phyloP scores from a whole-genome alignment of 306 rosid genomes.

The Gastrolobium villosum region DNA sequence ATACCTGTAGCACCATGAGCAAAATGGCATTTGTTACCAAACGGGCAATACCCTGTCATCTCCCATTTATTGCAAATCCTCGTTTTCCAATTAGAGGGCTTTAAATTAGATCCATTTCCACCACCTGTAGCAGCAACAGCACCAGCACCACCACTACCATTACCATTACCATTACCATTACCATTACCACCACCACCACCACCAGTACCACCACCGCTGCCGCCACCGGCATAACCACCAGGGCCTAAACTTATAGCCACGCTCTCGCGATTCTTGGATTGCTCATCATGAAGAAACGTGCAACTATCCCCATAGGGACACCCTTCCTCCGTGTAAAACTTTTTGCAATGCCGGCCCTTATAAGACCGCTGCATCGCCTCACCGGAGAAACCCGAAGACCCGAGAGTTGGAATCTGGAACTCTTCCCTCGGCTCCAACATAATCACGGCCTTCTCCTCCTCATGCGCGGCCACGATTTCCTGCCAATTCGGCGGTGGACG shows the following conservation, averaged over 20 bases:
- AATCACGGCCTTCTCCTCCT: conserved; percentile 70
- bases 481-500: conserved; percentile 99
- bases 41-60: conserved; percentile 97
- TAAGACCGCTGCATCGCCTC: conserved; percentile 72
- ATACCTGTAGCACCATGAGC: conserved; percentile 98
- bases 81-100: conserved; percentile 99
- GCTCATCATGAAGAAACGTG: conserved; percentile 97
- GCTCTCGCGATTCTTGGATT: conserved; percentile 92
- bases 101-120: conserved; percentile 65
- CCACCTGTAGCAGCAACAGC: not conserved
- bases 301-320: conserved; percentile 98
- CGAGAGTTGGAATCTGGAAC: conserved; percentile 87
- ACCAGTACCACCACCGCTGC: not conserved
- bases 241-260: conserved; percentile 98
- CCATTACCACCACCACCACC: not conserved
- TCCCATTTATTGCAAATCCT: conserved; percentile 99
- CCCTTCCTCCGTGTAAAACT: conserved; percentile 97
- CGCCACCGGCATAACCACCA: conserved; percentile 82
- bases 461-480: conserved; percentile 96
- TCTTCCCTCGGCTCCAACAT: conserved; percentile 83
- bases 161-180: not conserved
- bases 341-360: conserved; percentile 97
- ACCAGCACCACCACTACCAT: not conserved
- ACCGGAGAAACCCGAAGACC: conserved; percentile 63
- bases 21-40: conserved; percentile 97